These are phyloP conservation scores for Fusarium albosuccineum DNA, from an alignment of 2,329 filamentous ascomycete species.

Conservation along the genomic window DNA sequence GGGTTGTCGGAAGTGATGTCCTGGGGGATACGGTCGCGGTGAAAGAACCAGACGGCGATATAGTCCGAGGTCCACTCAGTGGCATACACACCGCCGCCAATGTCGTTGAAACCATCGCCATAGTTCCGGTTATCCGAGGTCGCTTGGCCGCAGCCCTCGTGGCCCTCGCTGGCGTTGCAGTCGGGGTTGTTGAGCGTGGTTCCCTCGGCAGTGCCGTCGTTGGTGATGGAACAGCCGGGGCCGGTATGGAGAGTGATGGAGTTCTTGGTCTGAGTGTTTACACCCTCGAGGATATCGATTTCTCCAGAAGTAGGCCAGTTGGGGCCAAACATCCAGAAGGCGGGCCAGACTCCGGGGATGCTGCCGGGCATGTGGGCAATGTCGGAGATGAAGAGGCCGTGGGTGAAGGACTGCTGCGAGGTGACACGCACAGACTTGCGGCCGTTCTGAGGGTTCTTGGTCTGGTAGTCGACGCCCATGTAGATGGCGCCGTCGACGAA, in stretches of 20 bases:
- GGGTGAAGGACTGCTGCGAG: constrained; percentile 74
- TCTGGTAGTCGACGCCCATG: constrained; percentile 77
- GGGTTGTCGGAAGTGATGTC: constrained; percentile 73
- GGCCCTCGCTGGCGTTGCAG: constrained; percentile 68
- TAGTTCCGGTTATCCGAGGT: constrained; percentile 68
- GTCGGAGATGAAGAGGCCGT: constrained; percentile 79
- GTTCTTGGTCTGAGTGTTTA: constrained; percentile 72
- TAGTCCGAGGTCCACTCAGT: constrained; percentile 79
- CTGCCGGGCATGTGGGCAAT: constrained; percentile 81
- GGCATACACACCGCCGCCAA: constrained; percentile 77
- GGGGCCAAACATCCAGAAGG: constrained; percentile 77
- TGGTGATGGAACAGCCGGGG: constrained; percentile 69
- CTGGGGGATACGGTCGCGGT: constrained; percentile 71
- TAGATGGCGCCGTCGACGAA: constrained; percentile 69
- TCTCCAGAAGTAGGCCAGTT: constrained; percentile 79
- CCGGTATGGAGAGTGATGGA: constrained; percentile 77
- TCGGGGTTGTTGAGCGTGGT: constrained; percentile 62
- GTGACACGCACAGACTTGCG: constrained; percentile 78
- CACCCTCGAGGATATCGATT: constrained; percentile 85
- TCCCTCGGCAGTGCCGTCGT: constrained; percentile 60
- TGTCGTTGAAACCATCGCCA: constrained; percentile 78
- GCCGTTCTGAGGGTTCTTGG: constrained; percentile 67
- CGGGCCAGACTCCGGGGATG: constrained; percentile 81
- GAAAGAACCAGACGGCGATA: constrained; percentile 88
- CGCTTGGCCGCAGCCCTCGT: constrained; percentile 70